These are phyloP conservation scores for Pythium coloratum DNA, from an alignment of 352 stramenopile species.

Conservation along the genomic window DNA sequence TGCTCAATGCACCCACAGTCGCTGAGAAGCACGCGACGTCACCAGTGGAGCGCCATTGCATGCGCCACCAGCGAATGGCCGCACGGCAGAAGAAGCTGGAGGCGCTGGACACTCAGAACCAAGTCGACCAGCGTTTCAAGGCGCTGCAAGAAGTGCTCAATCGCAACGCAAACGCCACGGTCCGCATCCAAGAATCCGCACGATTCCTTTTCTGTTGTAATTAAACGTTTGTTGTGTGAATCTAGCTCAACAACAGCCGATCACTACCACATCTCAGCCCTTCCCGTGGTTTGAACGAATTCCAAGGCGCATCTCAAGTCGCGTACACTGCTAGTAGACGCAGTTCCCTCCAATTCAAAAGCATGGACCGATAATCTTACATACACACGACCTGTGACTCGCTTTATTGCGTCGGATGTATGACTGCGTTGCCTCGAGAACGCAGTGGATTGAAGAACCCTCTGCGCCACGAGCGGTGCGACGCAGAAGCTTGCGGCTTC, in stretches of 20 bases:
- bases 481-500: constrained; percentile 26
- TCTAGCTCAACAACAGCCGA: constrained; percentile 9
- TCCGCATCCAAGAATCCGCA: neutral
- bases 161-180: constrained; percentile 12
- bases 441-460: constrained; percentile 11
- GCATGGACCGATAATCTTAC: neutral
- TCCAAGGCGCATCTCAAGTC: neutral
- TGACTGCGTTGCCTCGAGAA: neutral
- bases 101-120: constrained; percentile 45
- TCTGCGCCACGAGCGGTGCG: neutral
- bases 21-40: constrained; percentile 27
- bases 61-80: constrained; percentile 28
- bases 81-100: constrained; percentile 53
- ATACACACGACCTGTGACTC: neutral
- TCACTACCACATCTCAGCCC: constrained; percentile 16
- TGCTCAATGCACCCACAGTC: constrained; percentile 31
- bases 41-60: neutral
- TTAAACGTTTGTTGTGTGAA: neutral
- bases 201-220: neutral
- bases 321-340: neutral
- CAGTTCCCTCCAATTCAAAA: neutral
- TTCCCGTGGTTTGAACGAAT: neutral
- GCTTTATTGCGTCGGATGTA: constrained; percentile 4
- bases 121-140: constrained; percentile 60
- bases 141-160: constrained; percentile 39